Evolutionary conservation across 2,329 filamentous ascomycete species (phyloP), one percentile per base, ranked within the genome.

Genomic region (Diaporthe sp.): DNA sequence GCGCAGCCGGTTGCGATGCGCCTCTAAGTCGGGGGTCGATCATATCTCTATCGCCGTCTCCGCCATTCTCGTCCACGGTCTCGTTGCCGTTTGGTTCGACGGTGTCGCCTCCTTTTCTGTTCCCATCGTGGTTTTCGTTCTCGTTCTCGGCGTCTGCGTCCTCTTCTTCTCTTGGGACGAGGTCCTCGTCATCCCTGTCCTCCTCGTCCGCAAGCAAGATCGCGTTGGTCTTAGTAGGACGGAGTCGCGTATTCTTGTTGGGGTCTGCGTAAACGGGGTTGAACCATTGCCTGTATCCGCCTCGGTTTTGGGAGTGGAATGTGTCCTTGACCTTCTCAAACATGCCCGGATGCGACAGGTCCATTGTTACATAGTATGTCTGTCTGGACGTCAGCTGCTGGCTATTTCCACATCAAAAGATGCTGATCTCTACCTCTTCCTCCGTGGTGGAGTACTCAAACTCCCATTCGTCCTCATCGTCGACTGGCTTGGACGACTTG

Each of bases 381-480:
- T 93, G 77, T 5, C n/a, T n/a, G 28, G 22, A 10, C 5, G 57
- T 53, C 25, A n/a, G 70, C 74, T 47, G 77, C 71, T 31, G 34
- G 9, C 28, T 15, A 17, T 22, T 3, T 3, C 34, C 2, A 28
- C 9, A 2, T 25, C 28, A n/a, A 37, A 22, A 1, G 8, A 10
- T 4, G 20, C 5, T 17, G 7, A 13, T 12, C 4, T 55, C 79
- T 76, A 90, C 91, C 86, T 93, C 91, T 20, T 87, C 92, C 79
- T 93, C 91, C 0, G 90, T 92, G 3, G 85, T 83, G 0, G 91
- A 93, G 80, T 93, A 93, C 78, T 93, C 91, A 78, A 92, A 93
- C 80, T 93, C 91, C 90, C 90, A 93, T 70, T 92, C 90, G 20
- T 87, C 87, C 67, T 92, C 89, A 76, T 91, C 86, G 39, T 86